These are phyloP conservation scores for Pelagomonas calceolata DNA, from an alignment of 108 stramenopile species.

Conservation along the genomic window DNA sequence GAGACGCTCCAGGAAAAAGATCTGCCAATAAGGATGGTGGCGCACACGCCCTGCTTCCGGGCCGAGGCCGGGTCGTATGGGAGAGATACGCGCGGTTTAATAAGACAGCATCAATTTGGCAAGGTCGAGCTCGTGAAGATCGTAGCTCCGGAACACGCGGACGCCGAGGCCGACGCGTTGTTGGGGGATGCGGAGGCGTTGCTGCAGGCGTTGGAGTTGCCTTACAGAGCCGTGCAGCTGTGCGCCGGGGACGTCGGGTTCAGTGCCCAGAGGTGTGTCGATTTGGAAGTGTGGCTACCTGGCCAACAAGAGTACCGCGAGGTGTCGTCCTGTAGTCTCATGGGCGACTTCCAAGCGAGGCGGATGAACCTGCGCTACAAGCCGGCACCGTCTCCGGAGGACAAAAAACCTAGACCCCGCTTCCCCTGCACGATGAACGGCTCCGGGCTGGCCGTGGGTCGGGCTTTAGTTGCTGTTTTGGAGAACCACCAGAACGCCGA, in stretches of 20 bases:
- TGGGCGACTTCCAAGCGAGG: constrained; percentile 91
- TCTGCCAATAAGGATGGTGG: constrained; percentile 73
- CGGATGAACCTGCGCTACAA: constrained; percentile 88
- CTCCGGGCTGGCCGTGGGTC: constrained; percentile 88
- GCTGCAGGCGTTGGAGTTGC: constrained; percentile 70
- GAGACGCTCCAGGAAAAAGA: constrained; percentile 69
- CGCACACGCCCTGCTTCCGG: constrained; percentile 90
- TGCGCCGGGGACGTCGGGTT: constrained; percentile 93
- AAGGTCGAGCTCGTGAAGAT: constrained; percentile 97
- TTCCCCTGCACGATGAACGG: constrained; percentile 95
- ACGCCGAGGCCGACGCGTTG: constrained; percentile 71
- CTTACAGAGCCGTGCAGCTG: constrained; percentile 81
- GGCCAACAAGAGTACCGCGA: constrained; percentile 81
- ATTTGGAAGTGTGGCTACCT: constrained; percentile 96
- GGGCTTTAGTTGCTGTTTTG: constrained; percentile 87
- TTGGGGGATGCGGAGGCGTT: constrained; percentile 71
- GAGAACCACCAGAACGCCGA: constrained; percentile 91
- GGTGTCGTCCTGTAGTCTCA: constrained; percentile 84
- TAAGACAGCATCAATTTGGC: constrained; percentile 93
- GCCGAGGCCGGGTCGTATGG: constrained; percentile 96
- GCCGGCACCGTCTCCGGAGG: constrained; percentile 24
- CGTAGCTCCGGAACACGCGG: constrained; percentile 60
- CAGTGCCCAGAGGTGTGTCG: constrained; percentile 81
- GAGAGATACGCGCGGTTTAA: constrained; percentile 82
- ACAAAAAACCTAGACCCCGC: constrained; percentile 57